Conservation (phyloP, 2,329 filamentous ascomycete genomes). For the Sclerotinia subarctica region DNA sequence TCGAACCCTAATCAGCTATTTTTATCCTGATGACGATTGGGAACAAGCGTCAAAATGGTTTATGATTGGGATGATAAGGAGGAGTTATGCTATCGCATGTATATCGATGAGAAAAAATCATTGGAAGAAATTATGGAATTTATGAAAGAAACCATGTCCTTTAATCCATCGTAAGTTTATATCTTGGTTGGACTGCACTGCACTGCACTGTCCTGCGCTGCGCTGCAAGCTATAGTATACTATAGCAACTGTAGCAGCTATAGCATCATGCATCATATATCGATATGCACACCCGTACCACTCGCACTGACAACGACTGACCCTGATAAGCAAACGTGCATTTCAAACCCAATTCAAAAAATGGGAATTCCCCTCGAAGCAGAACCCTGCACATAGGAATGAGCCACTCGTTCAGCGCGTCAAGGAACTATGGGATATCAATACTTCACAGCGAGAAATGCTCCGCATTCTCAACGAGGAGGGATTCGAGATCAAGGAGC, state of each 20-base stretch:
- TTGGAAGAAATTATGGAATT: constrained; percentile 72
- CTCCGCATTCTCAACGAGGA: constrained; percentile 65
- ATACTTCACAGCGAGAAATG: constrained; percentile 71
- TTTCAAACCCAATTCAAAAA: constrained; percentile 73
- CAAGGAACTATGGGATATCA: constrained; percentile 74
- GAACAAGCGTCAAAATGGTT: constrained; percentile 37
- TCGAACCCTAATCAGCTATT: not conserved
- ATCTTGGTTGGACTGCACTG: not conserved
- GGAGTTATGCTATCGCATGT: constrained; percentile 65
- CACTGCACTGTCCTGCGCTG: not conserved
- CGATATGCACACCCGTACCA: constrained; percentile 28
- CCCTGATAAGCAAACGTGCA: constrained; percentile 60
- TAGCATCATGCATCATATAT: constrained; percentile 3
- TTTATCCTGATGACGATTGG: not conserved
- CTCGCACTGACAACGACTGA: constrained; percentile 22
- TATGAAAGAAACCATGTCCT: constrained; percentile 62
- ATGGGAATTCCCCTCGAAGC: constrained; percentile 76
- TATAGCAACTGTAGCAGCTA: constrained; percentile 29
- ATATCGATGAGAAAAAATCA: constrained; percentile 71
- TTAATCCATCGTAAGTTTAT: constrained; percentile 40
- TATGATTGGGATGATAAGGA: constrained; percentile 68
- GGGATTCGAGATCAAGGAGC: constrained; percentile 68
- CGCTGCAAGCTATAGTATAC: constrained; percentile 24
- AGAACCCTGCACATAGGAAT: constrained; percentile 69
- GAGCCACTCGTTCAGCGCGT: constrained; percentile 63